Evolutionary conservation across 116 monocot genomes (phyloP).

Genomic region (Zostera marina): DNA sequence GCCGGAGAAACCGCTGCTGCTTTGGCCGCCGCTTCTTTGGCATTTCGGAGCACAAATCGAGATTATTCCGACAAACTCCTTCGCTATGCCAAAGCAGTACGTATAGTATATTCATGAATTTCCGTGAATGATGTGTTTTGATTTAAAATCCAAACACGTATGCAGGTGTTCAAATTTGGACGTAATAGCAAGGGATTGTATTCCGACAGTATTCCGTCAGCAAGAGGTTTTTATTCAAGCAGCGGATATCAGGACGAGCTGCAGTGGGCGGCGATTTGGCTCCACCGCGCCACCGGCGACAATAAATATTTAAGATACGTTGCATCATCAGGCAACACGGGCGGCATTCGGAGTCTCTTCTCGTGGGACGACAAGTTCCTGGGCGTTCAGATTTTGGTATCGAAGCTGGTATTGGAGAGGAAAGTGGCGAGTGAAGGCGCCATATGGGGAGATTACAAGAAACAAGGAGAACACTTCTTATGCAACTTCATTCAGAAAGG

Average conservation of each 20-base stretch:
- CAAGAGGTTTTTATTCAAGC: slow-evolving; percentile 21
- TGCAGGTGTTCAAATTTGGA: slow-evolving; percentile 41
- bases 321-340: slow-evolving; percentile 7
- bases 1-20: slow-evolving; percentile 47
- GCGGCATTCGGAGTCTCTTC: slow-evolving; percentile 32
- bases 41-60: slow-evolving; percentile 8
- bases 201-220: slow-evolving; percentile 23
- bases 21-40: slow-evolving; percentile 33
- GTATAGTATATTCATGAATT: background rate
- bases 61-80: slow-evolving; percentile 17
- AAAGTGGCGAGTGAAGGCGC: slow-evolving; percentile 8
- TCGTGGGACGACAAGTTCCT: slow-evolving; percentile 59
- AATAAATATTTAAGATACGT: slow-evolving; percentile 18
- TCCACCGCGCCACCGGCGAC: slow-evolving; percentile 44
- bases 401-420: slow-evolving; percentile 36
- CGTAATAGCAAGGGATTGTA: slow-evolving; percentile 19
- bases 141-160: no score
- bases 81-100: slow-evolving; percentile 29
- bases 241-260: slow-evolving; percentile 61
- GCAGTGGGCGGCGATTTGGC: slow-evolving; percentile 78
- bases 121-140: no score
- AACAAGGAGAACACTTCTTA: slow-evolving; percentile 30
- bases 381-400: slow-evolving; percentile 36
- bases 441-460: slow-evolving; percentile 27
- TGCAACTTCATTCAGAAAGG: slow-evolving; percentile 51